Evolutionary conservation across 1,284 basidiomycete species (phyloP), one percentile per base, ranked within the genome.

Genomic region (Mrakiaceae sp.): DNA sequence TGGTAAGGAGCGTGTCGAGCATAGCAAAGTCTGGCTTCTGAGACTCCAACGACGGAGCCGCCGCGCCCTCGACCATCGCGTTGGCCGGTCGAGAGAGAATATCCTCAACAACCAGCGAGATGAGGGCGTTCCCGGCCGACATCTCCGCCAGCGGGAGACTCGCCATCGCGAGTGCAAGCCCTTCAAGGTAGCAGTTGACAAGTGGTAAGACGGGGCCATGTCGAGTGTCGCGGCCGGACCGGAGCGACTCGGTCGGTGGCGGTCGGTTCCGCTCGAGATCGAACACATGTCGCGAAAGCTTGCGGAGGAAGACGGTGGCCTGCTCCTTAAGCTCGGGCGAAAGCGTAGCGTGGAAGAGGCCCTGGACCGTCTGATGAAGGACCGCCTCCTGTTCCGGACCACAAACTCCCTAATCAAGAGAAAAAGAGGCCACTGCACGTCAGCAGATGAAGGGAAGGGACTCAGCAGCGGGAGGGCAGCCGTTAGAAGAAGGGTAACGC

Each of bases 311-410:
- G 47, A 81, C 76, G 68, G 85, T 83, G 1, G 90, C 89, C 67
- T 84, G 82, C 46, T 81, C 81, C 67, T 83, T 79, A 51, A 90
- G 77, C 66, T 92, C 90, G 2, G 84, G 78, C 44, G 87, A 74
- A 68, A 88, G 82, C 3, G 87, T 78, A 0, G 88, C 85, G 68
- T 92, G 87, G 71, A 90, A 90, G 42, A 94, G 74, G 11, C 87
- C 89, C 75, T 90, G 83, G 60, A 95, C 75, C 59, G 84, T 81
- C 68, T 78, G 79, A 10, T 85, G 78, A 71, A 94, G 91, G 5
- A 86, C 80, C 27, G 84, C 80, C 70, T 92, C 87, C 48, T 85
- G 80, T 68, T 90, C 89, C n/a, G 84, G 82, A 4, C 84, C 84
- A 69, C 81, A 80, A 46, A 85, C 76, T 46, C 86, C 87, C 88